These are phyloP conservation scores for Aspergillus arachidicola DNA, from an alignment of 2,329 filamentous ascomycete genomes.

Conservation along the genomic window DNA sequence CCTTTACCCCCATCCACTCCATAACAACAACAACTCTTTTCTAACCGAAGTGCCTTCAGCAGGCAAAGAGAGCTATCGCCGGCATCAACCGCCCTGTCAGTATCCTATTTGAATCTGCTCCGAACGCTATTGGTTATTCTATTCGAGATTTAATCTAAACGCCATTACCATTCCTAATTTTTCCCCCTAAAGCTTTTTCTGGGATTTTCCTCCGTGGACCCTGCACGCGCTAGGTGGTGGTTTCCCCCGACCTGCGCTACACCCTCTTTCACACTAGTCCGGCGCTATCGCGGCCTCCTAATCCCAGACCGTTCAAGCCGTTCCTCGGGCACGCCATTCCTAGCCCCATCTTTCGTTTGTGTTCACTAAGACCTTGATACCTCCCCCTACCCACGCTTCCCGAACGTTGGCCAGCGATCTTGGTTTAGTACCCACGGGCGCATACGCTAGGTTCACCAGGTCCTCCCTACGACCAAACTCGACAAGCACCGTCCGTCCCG, in stretches of 20 bases:
- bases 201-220: slow-evolving; percentile 20
- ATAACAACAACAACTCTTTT: slow-evolving; percentile 1
- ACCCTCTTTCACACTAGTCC: slow-evolving; percentile 34
- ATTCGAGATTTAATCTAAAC: slow-evolving; percentile 8
- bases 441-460: slow-evolving; percentile 38
- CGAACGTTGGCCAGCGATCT: slow-evolving; percentile 31
- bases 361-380: slow-evolving; percentile 19
- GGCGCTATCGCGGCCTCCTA: slow-evolving; percentile 21
- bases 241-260: slow-evolving; percentile 41
- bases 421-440: slow-evolving; percentile 33
- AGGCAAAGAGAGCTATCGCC: slow-evolving; percentile 16
- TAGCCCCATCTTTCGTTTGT: slow-evolving; percentile 21
- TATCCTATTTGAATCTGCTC: slow-evolving; percentile 5
- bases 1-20: background rate
- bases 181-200: background rate
- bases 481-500: slow-evolving; percentile 31
- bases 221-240: slow-evolving; percentile 29
- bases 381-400: slow-evolving; percentile 22
- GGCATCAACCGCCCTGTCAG: slow-evolving; percentile 28
- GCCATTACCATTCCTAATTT: slow-evolving; percentile 7
- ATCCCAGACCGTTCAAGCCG: slow-evolving; percentile 31
- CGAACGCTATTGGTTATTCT: slow-evolving; percentile 9
- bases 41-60: slow-evolving; percentile 4
- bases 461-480: slow-evolving; percentile 23
- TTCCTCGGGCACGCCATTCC: slow-evolving; percentile 39